Base-by-base conservation (phyloP, 495 filamentous ascomycete species). In the Cercophora scortea region DNA sequence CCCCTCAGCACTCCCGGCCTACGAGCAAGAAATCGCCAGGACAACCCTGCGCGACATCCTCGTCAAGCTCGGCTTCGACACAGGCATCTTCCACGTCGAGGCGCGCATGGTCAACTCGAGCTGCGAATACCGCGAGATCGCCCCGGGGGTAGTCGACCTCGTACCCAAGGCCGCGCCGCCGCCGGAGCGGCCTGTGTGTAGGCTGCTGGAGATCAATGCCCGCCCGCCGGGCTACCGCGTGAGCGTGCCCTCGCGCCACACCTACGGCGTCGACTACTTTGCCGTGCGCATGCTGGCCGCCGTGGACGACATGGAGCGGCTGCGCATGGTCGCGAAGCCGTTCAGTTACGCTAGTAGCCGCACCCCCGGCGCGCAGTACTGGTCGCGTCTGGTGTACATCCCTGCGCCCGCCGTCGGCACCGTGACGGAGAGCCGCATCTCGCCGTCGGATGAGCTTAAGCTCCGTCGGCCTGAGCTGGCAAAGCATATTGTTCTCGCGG, bases 241-340 rank as follows among this genome's bases (percentile, higher is more conserved):
- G 25, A 56, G 61, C 5, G 50, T 58, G 1, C 60, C 63, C 2
- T 49, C 61, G 0, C 41, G 55, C 9, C 51, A 57, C 15, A 69
- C 72, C 0, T 72, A 73, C 52, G 72, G 73, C 15, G 63, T 77
- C 8, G 70, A 73, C 42, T 72, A 65, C 55, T 71, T 61, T 38
- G 69, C 53, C 6, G 61, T 61, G 8, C 60, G 52, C 43, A 60
- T 75, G 53, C 56, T 74, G 1, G 61, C 64, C 34, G 60, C 65
- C 0, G 45, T 64, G 1, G 61, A 42, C 16, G 71, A 73, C 32
- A 12, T 34, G 6, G 53, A 42, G 1, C 55, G 69, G 15, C 44
- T 70, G 18, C 42, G 51, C 8, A 32, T 67, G 13, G 44, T 62
- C 0, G 48, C 68, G 0, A 34, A 51, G 4, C 56, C 69, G 9